These are phyloP conservation scores for Ogataea paraovalis DNA, from an alignment of 805 yeast species.

Conservation along the genomic window DNA sequence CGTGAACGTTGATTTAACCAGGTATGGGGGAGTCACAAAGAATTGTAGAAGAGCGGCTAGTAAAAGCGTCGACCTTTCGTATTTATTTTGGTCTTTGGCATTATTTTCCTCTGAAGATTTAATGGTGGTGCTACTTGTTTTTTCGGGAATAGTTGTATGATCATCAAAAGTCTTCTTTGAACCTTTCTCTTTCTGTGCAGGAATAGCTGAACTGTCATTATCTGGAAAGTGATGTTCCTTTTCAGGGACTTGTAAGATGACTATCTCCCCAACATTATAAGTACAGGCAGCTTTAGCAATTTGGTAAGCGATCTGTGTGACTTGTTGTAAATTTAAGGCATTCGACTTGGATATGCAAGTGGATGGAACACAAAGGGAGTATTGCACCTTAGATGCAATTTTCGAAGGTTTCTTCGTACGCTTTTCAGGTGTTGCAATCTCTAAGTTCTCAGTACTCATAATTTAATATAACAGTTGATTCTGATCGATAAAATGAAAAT, in stretches of 20 bases:
- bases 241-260: constrained; percentile 53
- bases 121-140: not conserved
- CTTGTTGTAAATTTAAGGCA: constrained; percentile 67
- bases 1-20: constrained; percentile 59
- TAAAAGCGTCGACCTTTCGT: constrained; percentile 39
- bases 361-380: constrained; percentile 72
- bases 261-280: constrained; percentile 69
- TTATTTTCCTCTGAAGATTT: not conserved
- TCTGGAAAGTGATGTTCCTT: constrained; percentile 17
- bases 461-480: too few relatives aligned
- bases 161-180: constrained; percentile 28
- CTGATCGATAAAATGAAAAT: too few relatives aligned
- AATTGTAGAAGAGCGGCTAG: constrained; percentile 71
- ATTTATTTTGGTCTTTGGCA: constrained; percentile 14
- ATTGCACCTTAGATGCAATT: constrained; percentile 26
- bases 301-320: constrained; percentile 70
- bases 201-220: constrained; percentile 14
- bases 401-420: constrained; percentile 3
- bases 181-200: constrained; percentile 12
- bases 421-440: not conserved
- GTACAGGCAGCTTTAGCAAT: constrained; percentile 71
- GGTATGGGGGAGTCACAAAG: constrained; percentile 81
- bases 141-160: constrained; percentile 3
- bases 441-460: not conserved
- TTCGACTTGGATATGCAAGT: constrained; percentile 49